Conservation (phyloP, 768 basidiomycete genomes). For the Favolaschia claudopus region DNA sequence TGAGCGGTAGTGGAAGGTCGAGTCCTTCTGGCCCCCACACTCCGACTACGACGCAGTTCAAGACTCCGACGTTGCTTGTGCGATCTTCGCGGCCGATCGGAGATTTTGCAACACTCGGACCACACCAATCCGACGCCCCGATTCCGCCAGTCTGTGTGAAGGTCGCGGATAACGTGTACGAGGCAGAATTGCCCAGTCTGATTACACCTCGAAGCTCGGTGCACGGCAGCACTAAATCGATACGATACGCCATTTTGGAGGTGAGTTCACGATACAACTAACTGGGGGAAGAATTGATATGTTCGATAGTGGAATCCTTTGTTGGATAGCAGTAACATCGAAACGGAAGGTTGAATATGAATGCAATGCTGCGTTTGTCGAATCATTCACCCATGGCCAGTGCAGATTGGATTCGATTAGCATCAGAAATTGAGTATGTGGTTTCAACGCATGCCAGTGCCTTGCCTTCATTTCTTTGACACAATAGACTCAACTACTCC, state of each 20-base stretch:
- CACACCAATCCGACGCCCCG: slow-evolving; percentile 32
- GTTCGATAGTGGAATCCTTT: slow-evolving; percentile 79
- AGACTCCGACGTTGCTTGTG: slow-evolving; percentile 59
- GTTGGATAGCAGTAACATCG: slow-evolving; percentile 89
- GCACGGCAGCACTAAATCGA: slow-evolving; percentile 73
- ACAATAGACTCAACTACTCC: slow-evolving; percentile 70
- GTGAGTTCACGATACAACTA: slow-evolving; percentile 44
- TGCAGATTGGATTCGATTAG: slow-evolving; percentile 89
- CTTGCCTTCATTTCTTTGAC: not conserved
- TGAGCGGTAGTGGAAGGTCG: slow-evolving; percentile 71
- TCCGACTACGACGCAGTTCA: slow-evolving; percentile 30
- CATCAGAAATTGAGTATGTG: slow-evolving; percentile 79
- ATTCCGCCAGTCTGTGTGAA: slow-evolving; percentile 52
- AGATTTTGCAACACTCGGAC: slow-evolving; percentile 44
- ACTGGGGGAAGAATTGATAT: slow-evolving; percentile 18
- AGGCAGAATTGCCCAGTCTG: slow-evolving; percentile 75
- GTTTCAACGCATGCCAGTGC: not conserved
- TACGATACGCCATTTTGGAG: slow-evolving; percentile 87
- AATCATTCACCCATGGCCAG: slow-evolving; percentile 8
- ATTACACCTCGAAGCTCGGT: slow-evolving; percentile 79
- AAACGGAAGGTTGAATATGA: slow-evolving; percentile 66
- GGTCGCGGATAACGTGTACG: slow-evolving; percentile 70
- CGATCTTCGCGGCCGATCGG: slow-evolving; percentile 77
- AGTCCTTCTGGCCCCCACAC: slow-evolving; percentile 48
- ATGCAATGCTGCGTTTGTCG: slow-evolving; percentile 5